Base-by-base conservation (phyloP, 108 stramenopile genomes). In the Discostella stelligeroides region DNA sequence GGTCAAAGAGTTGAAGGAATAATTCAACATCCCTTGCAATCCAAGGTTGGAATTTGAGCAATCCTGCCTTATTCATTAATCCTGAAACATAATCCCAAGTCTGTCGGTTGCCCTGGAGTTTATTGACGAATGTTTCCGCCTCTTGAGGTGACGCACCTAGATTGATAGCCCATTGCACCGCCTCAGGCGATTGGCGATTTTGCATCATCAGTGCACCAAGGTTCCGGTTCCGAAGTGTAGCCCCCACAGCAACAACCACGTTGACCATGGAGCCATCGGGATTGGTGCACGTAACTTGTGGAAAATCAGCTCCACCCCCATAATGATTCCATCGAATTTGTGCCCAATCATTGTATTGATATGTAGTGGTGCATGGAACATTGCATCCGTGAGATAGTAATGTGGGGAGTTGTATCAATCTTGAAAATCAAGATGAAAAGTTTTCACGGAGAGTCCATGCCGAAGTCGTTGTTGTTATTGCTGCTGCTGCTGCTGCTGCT, bases 381-480 rank as follows among this genome's bases (percentile, higher is more conserved):
- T 23, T 38, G 66, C 77, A 79, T 30, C 77, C 77, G 28, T 56
- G 39, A 5, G 50, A 53, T 1, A 71, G 48, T 70, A 69, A 79
- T 15, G 48, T 38, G 13, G 65, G 77, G 60, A 71, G 77, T 15
- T 71, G 62, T 21, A 79, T 67, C 49, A 79, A 39, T 15, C 77
- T 23, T 7, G 70, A 71, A 6, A 79, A 51, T 46, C 77, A 69
- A 18, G 17, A 28, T 13, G 77, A 64, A 27, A 71, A 64, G 38
- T 48, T 47, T 12, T 60, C 41, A 12, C 56, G 38, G 7, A 48
- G 10, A 7, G 43, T 17, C 30, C 17, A 46, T n/a, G 17, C 7
- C 38, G 60, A 61, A n/a, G n/a, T n/a, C n/a, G n/a, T n/a, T n/a
- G n/a, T n/a, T n/a, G n/a, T n/a, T n/a, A n/a, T n/a, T 18, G 53